A percentile compares a stretch with the other conserved stretches of the same genome.
phyloP scores from a whole-genome alignment of 768 basidiomycete species.

The Trametes coccinea region DNA sequence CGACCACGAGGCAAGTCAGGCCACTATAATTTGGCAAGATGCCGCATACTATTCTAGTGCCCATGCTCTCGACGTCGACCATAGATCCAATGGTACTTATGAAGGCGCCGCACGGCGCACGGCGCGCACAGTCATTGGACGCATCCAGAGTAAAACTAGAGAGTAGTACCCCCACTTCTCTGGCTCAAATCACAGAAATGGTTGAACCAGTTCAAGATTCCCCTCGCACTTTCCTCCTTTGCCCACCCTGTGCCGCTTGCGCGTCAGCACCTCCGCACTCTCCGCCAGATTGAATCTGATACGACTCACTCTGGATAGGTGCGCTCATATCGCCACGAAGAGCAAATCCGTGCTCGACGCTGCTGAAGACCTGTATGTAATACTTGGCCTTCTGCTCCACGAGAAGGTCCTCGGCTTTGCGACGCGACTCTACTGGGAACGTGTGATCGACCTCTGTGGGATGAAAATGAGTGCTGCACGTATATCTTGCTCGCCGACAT shows the following conservation, averaged over 20 bases:
- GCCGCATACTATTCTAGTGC: too few species aligned
- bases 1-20: too few species aligned
- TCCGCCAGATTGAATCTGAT: not conserved
- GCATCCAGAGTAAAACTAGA: too few species aligned
- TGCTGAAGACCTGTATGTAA: slow-evolving; percentile 58
- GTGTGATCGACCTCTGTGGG: slow-evolving; percentile 50
- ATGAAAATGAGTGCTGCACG: not conserved
- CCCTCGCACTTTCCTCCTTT: slow-evolving; percentile 23
- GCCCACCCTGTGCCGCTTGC: slow-evolving; percentile 16
- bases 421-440: slow-evolving; percentile 52
- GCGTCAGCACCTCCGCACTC: too few species aligned
- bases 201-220: slow-evolving; percentile 24
- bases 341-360: slow-evolving; percentile 37
- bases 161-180: not conserved
- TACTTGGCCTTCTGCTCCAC: slow-evolving; percentile 52
- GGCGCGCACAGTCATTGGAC: too few species aligned
- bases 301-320: not conserved
- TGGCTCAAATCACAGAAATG: not conserved
- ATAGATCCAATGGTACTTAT: too few species aligned
- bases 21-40: too few species aligned
- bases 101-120: too few species aligned
- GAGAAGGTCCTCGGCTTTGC: slow-evolving; percentile 56
- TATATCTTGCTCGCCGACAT: not conserved
- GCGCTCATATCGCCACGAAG: not conserved
- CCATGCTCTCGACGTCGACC: too few species aligned